Evolutionary conservation across 345 rosid species (phyloP).

Genomic region (Eucalyptus curtisii): DNA sequence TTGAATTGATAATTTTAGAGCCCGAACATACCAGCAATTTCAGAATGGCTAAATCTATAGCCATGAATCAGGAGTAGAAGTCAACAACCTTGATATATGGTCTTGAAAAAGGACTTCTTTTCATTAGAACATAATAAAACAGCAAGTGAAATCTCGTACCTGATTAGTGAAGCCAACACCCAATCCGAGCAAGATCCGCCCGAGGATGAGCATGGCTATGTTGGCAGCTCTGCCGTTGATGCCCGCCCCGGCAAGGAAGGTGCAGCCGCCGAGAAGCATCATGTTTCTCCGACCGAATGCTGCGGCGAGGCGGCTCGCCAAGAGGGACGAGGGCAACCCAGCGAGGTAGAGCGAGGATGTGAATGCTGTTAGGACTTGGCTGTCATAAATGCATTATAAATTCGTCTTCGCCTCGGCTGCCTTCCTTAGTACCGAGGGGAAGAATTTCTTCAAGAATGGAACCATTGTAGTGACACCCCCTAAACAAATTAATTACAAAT

Average conservation of each 20-base stretch:
- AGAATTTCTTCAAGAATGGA: conserved; percentile 65
- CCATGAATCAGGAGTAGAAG: neutral
- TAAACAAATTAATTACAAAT: neutral
- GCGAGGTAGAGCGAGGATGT: conserved; percentile 73
- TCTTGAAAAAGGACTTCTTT: neutral
- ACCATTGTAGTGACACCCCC: conserved; percentile 83
- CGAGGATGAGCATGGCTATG: conserved; percentile 57
- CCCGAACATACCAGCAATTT: neutral
- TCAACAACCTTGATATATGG: neutral
- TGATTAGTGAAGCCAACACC: conserved; percentile 83
- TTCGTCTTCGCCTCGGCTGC: conserved; percentile 36
- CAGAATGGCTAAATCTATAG: neutral
- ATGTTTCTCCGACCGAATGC: conserved; percentile 47
- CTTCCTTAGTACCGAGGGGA: conserved; percentile 49
- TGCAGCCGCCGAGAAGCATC: conserved; percentile 54
- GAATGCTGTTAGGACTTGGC: conserved; percentile 56
- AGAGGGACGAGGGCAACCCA: conserved; percentile 51
- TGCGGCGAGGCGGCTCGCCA: conserved; percentile 50
- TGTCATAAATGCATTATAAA: conserved; percentile 49
- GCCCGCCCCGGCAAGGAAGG: conserved; percentile 54
- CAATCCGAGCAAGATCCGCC: conserved; percentile 64
- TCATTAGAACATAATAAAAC: neutral
- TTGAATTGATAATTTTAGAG: neutral
- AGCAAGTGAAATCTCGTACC: conserved; percentile 4
- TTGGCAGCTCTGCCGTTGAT: conserved; percentile 48